Evolutionary conservation across 768 basidiomycete genomes (phyloP).

Genomic region (Lactarius pseudohatsudake): DNA sequence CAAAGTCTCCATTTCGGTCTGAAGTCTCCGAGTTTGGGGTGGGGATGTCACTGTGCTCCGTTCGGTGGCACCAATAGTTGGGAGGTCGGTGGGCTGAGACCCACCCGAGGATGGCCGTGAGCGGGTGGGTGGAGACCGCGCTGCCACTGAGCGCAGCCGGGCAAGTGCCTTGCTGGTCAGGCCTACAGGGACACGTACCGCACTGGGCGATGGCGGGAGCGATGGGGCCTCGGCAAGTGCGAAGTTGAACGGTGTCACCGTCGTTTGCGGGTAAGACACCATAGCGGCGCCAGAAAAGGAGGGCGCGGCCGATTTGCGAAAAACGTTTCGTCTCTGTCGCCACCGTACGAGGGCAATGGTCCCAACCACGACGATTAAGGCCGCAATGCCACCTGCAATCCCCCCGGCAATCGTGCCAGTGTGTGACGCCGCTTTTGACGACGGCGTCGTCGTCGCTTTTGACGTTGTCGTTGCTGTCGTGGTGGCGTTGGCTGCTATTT

Average conservation of each 20-base stretch:
- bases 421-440: no score
- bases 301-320: neutral
- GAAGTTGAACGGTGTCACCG: constrained; percentile 6
- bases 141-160: constrained; percentile 3
- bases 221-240: no score
- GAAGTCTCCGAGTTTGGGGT: constrained; percentile 4
- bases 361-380: no score
- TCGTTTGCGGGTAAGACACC: neutral
- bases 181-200: neutral
- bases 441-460: no score
- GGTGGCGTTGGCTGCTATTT: no score
- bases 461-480: no score
- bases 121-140: no score
- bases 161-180: constrained; percentile 19
- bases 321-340: neutral
- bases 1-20: constrained; percentile 34
- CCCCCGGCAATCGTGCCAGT: no score
- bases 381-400: no score
- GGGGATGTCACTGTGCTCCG: neutral
- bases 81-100: no score
- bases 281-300: neutral
- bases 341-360: neutral
- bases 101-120: no score
- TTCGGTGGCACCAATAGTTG: neutral
- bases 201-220: neutral